Evolutionary conservation across 1,284 basidiomycete species (phyloP).

Genomic region (Ustilago vetiveriae): DNA sequence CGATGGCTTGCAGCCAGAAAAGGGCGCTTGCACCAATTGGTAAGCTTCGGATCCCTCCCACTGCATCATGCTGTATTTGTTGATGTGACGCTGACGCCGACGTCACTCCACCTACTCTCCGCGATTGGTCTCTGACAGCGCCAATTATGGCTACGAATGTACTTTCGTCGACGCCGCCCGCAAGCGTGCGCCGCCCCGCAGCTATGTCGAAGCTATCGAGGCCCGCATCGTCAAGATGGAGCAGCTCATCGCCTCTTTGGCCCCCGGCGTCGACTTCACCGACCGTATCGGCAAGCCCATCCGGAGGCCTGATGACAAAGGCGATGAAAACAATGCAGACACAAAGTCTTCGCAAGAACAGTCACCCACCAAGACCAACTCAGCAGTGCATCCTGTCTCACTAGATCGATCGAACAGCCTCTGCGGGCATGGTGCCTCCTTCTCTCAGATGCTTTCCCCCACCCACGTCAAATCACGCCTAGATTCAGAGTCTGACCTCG

Average conservation of each 20-base stretch:
- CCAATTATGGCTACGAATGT: constrained; percentile 58
- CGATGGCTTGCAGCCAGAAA: constrained; percentile 56
- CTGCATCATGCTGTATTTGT: background rate
- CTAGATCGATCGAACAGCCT: constrained; percentile 16
- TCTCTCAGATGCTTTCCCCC: constrained; percentile 32
- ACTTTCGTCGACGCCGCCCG: constrained; percentile 59
- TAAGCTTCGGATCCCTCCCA: background rate
- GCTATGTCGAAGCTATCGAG: constrained; percentile 62
- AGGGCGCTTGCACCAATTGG: constrained; percentile 55
- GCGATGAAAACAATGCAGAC: constrained; percentile 21
- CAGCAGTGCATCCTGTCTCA: background rate
- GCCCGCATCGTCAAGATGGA: constrained; percentile 60
- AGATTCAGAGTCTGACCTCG: constrained; percentile 11
- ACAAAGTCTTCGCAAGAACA: background rate
- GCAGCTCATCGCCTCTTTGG: constrained; percentile 41
- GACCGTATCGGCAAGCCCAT: constrained; percentile 58
- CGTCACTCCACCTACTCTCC: too few relatives aligned
- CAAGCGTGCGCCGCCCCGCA: constrained; percentile 34
- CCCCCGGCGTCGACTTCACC: constrained; percentile 59
- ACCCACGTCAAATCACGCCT: constrained; percentile 25
- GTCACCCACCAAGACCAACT: background rate
- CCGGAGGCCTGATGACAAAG: constrained; percentile 50
- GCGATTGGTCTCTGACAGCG: constrained; percentile 29
- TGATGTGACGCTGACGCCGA: background rate
- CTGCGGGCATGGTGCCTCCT: constrained; percentile 5